Conservation (phyloP, 768 basidiomycete genomes). For the Pisolithus tinctorius region DNA sequence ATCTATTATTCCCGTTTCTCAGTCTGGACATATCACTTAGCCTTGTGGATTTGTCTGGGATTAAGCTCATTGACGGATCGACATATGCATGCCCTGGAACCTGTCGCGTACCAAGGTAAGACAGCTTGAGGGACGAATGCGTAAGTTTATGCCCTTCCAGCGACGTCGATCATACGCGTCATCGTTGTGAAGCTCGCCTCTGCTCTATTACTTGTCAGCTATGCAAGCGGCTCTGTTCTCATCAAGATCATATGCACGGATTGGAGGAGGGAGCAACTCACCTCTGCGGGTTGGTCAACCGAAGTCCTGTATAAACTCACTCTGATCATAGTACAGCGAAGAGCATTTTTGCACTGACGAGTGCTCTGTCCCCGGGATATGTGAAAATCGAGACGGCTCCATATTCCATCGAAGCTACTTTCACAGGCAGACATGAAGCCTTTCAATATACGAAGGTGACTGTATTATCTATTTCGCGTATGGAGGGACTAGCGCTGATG, state of each 20-base stretch:
- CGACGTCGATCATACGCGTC: conserved; percentile 36
- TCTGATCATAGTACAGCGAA: conserved; percentile 32
- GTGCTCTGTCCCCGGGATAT: conserved; percentile 44
- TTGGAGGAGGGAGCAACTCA: conserved; percentile 35
- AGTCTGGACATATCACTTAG: conserved; percentile 17
- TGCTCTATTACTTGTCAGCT: conserved; percentile 51
- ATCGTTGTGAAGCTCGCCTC: conserved; percentile 44
- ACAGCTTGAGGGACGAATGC: neutral
- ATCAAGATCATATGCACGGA: conserved; percentile 47
- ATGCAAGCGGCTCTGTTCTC: conserved; percentile 47
- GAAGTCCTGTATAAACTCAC: neutral
- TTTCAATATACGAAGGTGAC: conserved; percentile 60
- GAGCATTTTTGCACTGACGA: conserved; percentile 39
- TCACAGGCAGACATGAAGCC: conserved; percentile 51
- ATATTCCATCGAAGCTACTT: conserved; percentile 54
- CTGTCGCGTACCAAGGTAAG: conserved; percentile 39
- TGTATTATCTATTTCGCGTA: neutral
- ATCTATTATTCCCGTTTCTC: neutral
- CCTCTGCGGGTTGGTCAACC: conserved; percentile 47
- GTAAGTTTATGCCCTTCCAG: conserved; percentile 24
- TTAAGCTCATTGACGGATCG: conserved; percentile 24
- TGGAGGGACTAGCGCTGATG: neutral
- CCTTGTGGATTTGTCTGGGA: conserved; percentile 33
- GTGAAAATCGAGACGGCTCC: conserved; percentile 54
- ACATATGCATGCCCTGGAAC: conserved; percentile 35